These are phyloP conservation scores for Trifolium dubium DNA, from an alignment of 306 rosid species.

Conservation along the genomic window DNA sequence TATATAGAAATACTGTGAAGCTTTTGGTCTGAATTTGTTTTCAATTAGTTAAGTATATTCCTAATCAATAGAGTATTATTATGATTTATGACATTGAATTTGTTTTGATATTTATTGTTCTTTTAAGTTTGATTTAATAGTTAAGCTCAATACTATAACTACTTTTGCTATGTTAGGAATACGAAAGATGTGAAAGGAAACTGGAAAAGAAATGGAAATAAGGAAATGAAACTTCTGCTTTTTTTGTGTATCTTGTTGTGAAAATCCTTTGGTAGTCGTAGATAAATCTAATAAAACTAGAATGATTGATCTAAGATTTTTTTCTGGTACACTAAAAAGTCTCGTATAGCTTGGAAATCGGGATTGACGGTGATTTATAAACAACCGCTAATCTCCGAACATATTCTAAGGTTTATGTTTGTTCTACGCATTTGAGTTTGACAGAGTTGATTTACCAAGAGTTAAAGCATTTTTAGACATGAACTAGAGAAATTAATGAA, in stretches of 20 bases:
- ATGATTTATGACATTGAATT: slow-evolving; percentile 19
- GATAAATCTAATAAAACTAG: slow-evolving; percentile 6
- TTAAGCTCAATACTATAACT: neutral
- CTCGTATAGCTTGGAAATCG: neutral
- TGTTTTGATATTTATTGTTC: slow-evolving; percentile 2
- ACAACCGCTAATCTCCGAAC: neutral
- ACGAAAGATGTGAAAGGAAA: neutral
- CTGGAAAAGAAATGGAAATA: neutral
- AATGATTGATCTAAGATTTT: slow-evolving; percentile 7
- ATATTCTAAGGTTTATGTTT: slow-evolving; percentile 11
- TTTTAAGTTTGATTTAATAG: slow-evolving; percentile 19
- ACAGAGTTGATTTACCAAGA: slow-evolving; percentile 25
- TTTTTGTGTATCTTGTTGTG: slow-evolving; percentile 5
- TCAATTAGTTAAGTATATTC: slow-evolving; percentile 16
- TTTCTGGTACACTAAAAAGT: neutral
- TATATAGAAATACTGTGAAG: neutral
- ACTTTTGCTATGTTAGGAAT: neutral
- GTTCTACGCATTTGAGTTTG: slow-evolving; percentile 19
- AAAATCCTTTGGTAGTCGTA: slow-evolving; percentile 27
- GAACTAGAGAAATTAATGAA: neutral
- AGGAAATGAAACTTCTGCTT: slow-evolving; percentile 1
- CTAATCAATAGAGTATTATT: neutral
- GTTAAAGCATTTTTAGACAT: neutral
- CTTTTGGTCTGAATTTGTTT: slow-evolving; percentile 18
- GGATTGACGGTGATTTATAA: neutral